These are phyloP conservation scores for Hemileccinum hortonii DNA, from an alignment of 1,284 basidiomycete genomes.

Conservation along the genomic window DNA sequence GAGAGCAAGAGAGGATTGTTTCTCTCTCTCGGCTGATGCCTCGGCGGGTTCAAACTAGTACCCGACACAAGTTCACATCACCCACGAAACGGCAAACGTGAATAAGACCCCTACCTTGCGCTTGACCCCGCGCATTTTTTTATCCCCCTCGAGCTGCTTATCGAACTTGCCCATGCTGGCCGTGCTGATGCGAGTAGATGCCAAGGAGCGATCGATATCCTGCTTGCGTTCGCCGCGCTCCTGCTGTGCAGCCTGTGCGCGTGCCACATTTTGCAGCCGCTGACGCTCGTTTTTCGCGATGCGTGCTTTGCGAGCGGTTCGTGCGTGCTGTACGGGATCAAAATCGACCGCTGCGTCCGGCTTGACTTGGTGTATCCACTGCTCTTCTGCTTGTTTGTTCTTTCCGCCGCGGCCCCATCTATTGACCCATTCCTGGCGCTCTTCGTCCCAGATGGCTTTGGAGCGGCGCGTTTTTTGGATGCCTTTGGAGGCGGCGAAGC, in stretches of 20 bases:
- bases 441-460: slow-evolving; percentile 89
- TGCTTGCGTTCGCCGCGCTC: slow-evolving; percentile 59
- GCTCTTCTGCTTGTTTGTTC: slow-evolving; percentile 85
- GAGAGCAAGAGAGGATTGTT: slow-evolving; percentile 70
- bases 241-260: slow-evolving; percentile 41
- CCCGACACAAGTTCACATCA: background rate
- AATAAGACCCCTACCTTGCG: slow-evolving; percentile 68
- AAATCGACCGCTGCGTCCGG: slow-evolving; percentile 69
- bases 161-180: slow-evolving; percentile 95
- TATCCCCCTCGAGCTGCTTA: slow-evolving; percentile 86
- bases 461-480: slow-evolving; percentile 82
- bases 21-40: slow-evolving; percentile 64
- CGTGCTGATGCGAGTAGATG: slow-evolving; percentile 81
- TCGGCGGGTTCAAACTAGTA: slow-evolving; percentile 80
- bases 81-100: background rate
- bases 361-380: slow-evolving; percentile 93
- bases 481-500: slow-evolving; percentile 92
- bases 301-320: slow-evolving; percentile 76
- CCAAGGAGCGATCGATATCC: slow-evolving; percentile 77
- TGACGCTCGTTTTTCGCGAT: slow-evolving; percentile 87
- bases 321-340: slow-evolving; percentile 78
- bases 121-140: slow-evolving; percentile 85
- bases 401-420: slow-evolving; percentile 91
- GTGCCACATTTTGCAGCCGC: slow-evolving; percentile 75
- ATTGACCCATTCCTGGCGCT: slow-evolving; percentile 89